Percentiles rank a stretch among this genome's conserved stretches.
phyloP scores from a whole-genome alignment of 805 yeast genomes.

The Saccharomycopsis guyanensis region DNA sequence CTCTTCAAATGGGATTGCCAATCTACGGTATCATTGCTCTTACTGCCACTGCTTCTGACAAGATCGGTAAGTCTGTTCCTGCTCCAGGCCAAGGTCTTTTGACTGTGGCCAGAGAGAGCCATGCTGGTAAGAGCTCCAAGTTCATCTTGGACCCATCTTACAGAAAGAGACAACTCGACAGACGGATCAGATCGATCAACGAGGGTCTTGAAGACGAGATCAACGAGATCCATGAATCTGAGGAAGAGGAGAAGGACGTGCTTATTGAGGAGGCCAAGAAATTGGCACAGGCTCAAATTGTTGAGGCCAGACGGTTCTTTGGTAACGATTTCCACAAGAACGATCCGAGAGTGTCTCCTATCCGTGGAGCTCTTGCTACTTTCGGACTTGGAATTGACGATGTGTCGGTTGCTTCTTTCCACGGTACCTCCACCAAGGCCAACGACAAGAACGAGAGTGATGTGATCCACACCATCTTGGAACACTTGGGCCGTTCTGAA shows the following conservation, averaged over 20 bases:
- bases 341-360: slow-evolving; percentile 92
- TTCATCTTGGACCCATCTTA: slow-evolving; percentile 82
- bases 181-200: slow-evolving; percentile 76
- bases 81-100: slow-evolving; percentile 99
- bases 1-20: slow-evolving; percentile 98
- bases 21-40: slow-evolving; percentile 91
- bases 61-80: slow-evolving; percentile 97
- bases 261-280: slow-evolving; percentile 77
- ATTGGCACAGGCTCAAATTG: slow-evolving; percentile 78
- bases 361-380: slow-evolving; percentile 94
- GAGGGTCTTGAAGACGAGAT: slow-evolving; percentile 67
- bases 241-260: slow-evolving; percentile 38
- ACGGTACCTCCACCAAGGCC: slow-evolving; percentile 98
- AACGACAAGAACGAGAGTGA: slow-evolving; percentile 97
- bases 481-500: slow-evolving; percentile 90
- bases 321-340: slow-evolving; percentile 90
- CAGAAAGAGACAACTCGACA: slow-evolving; percentile 84
- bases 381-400: slow-evolving; percentile 92
- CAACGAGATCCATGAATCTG: slow-evolving; percentile 40
- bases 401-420: slow-evolving; percentile 95
- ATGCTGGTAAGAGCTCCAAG: slow-evolving; percentile 35
- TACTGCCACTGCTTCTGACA: slow-evolving; percentile 96
- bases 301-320: slow-evolving; percentile 86
- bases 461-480: slow-evolving; percentile 86
- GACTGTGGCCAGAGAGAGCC: slow-evolving; percentile 95